Base-by-base conservation (phyloP, 257 asterid genomes). In the Scutellaria barbata region DNA sequence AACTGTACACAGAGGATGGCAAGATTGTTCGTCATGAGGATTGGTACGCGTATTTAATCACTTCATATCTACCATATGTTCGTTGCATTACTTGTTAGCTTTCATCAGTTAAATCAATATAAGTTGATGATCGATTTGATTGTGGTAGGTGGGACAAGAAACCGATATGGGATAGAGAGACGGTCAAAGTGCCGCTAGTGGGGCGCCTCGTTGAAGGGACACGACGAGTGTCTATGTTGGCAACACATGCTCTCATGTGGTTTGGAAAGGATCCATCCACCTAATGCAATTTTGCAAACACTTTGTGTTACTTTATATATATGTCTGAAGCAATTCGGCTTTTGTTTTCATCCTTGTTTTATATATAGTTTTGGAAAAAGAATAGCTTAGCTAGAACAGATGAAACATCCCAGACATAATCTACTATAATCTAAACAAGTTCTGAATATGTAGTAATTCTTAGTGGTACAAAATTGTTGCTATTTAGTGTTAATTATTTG, bases 91-190 rank as follows among this genome's bases (percentile, higher is more conserved):
- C 35, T 30, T 30, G 35, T 30, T 30, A 30, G 35, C 3, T 4
- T 30, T 4, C 35, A 30, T 13, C 7, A 8, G 61, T 2, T 30
- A 13, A 11, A 35, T 33, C 20, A 9, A 57, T 57, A 30, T 33
- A 25, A 12, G 13, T 11, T 6, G 45, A 58, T 9, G 64, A 22
- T 58, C 45, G 7, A 33, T 35, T 62, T 41, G 22, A 9, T 13
- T 51, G 47, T 69, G 12, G 75, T 79, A 92, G 96, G 89, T 90
- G 97, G 96, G 92, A 90, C 77, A 88, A 90, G 87, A 90, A 92
- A 61, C 96, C 98, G 0, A 40, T 88, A 13, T 69, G 78, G 85
- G 84, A 83, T 67, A 75, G 85, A 64, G 95, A 92, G 45, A 92
- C 97, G 0, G 87, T 86, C 2, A 78, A 68, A 41, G 17, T 68